Percentiles rank a stretch among this genome's conserved stretches.
Evolutionary conservation across 345 rosid genomes (phyloP).

Genomic region (Mercurialis annua): DNA sequence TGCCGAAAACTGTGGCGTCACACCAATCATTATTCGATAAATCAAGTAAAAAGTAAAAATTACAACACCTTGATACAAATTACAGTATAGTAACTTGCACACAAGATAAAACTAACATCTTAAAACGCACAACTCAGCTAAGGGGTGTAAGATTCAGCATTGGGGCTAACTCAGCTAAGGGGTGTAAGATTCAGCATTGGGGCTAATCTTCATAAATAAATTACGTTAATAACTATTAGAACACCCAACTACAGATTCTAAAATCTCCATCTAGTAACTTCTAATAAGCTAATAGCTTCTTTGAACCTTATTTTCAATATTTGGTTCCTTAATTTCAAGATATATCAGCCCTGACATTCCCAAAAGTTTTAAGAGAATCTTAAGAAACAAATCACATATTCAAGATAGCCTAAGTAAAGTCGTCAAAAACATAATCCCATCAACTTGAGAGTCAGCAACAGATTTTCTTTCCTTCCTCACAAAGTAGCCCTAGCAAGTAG

Average conservation of each 20-base stretch:
- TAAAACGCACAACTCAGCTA: neutral
- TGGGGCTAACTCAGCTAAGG: neutral
- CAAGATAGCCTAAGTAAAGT: too few relatives aligned
- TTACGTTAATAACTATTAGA: too few relatives aligned
- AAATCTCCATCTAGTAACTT: too few relatives aligned
- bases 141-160: neutral
- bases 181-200: neutral
- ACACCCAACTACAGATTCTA: too few relatives aligned
- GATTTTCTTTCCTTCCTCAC: neutral
- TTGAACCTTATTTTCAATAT: too few relatives aligned
- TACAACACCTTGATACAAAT: neutral
- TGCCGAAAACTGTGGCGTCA: neutral
- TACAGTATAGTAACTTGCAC: neutral
- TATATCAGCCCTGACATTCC: too few relatives aligned
- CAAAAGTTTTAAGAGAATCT: too few relatives aligned
- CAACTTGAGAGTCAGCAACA: neutral
- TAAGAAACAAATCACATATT: too few relatives aligned
- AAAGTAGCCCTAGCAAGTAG: neutral
- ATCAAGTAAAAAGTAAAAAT: neutral
- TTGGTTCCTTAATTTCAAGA: too few relatives aligned
- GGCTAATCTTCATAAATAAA: neutral
- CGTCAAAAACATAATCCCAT: too few relatives aligned
- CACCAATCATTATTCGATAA: neutral
- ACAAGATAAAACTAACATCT: neutral
- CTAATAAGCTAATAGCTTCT: too few relatives aligned